Conservation (phyloP, 2,329 filamentous ascomycete species). For the Sclerotinia nivalis region DNA sequence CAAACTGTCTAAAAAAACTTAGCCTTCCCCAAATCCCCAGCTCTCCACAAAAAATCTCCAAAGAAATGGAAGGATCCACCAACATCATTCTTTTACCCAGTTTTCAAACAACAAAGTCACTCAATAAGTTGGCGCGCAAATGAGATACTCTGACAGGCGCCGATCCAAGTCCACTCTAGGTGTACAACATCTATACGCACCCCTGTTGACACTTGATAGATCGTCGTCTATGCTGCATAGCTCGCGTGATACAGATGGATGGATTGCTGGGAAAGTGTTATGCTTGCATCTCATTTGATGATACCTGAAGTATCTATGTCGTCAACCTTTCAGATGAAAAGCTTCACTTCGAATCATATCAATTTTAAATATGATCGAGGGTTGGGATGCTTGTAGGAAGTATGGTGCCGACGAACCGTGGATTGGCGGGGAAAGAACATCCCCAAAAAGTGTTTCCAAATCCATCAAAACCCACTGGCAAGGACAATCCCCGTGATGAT, state of each 20-base stretch:
- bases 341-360: constrained; percentile 1
- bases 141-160: constrained; percentile 8
- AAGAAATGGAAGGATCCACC: constrained; percentile 7
- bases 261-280: background rate
- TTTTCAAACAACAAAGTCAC: constrained; percentile 1
- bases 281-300: background rate
- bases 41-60: constrained; percentile 5
- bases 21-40: constrained; percentile 18
- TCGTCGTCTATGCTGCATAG: background rate
- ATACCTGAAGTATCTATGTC: background rate
- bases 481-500: constrained; percentile 5
- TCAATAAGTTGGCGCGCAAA: constrained; percentile 9
- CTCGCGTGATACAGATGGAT: background rate
- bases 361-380: background rate
- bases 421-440: constrained; percentile 9
- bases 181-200: background rate
- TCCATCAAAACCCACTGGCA: constrained; percentile 7
- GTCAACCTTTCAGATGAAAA: background rate
- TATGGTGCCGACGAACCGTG: background rate
- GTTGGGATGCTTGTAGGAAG: background rate
- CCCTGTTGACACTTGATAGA: background rate
- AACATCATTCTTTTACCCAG: constrained; percentile 10
- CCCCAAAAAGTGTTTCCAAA: background rate
- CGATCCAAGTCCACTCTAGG: constrained; percentile 9
- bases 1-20: background rate